Evolutionary conservation across 202 grass and related monocot genomes (phyloP).

Genomic region (Digitaria exilis): DNA sequence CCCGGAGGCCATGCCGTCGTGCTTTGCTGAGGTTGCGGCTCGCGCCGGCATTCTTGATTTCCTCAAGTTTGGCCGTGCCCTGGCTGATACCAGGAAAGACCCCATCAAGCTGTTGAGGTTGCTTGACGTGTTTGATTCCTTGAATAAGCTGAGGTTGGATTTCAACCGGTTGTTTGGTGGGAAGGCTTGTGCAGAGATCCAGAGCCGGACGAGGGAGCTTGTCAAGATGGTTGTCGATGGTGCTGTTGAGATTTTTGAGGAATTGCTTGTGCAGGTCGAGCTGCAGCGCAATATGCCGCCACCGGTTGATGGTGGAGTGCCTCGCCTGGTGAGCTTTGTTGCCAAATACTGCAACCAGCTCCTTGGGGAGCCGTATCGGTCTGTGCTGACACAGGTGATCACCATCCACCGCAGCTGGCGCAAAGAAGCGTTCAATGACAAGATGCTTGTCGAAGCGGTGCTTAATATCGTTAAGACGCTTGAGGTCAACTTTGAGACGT

Average conservation of each 20-base stretch:
- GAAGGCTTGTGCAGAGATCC: constrained; percentile 78
- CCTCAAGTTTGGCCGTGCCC: constrained; percentile 64
- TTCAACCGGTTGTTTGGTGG: constrained; percentile 90
- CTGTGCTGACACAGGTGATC: constrained; percentile 71
- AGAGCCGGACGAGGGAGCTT: constrained; percentile 79
- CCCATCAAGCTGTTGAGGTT: constrained; percentile 85
- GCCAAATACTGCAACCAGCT: constrained; percentile 85
- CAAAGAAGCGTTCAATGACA: constrained; percentile 67
- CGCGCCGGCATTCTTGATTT: constrained; percentile 77
- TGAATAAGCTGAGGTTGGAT: constrained; percentile 75
- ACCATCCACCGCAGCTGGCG: constrained; percentile 94
- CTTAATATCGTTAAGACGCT: constrained; percentile 64
- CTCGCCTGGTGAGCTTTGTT: constrained; percentile 71
- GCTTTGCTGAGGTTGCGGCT: constrained; percentile 80
- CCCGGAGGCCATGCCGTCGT: constrained; percentile 44
- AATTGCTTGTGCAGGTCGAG: constrained; percentile 85
- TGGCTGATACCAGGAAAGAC: constrained; percentile 76
- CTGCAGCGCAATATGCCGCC: constrained; percentile 70
- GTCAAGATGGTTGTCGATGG: constrained; percentile 89
- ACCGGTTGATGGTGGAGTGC: constrained; percentile 58
- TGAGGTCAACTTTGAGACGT: constrained; percentile 75
- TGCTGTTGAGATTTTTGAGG: constrained; percentile 75
- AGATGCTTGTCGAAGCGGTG: constrained; percentile 68
- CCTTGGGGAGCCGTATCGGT: constrained; percentile 61
- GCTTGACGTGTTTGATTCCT: constrained; percentile 73